Conservation (phyloP, 2,329 filamentous ascomycete species). For the Exophiala bonariae region DNA sequence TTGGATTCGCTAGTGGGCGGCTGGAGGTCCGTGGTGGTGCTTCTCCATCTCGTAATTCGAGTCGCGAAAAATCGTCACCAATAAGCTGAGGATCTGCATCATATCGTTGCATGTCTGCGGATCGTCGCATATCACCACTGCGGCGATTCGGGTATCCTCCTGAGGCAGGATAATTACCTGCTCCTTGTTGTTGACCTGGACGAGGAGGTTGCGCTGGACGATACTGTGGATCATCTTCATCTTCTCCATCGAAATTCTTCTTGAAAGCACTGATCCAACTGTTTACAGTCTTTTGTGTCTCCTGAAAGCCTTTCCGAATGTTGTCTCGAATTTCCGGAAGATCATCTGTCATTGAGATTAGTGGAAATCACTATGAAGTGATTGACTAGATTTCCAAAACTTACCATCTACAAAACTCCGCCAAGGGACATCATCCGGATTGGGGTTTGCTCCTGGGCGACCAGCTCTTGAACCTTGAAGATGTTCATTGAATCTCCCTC, state of each 20-base stretch:
- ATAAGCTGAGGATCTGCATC: conserved; percentile 91
- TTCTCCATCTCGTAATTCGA: conserved; percentile 64
- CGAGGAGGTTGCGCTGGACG: conserved; percentile 32
- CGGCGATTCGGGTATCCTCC: conserved; percentile 47
- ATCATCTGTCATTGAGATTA: conserved; percentile 61
- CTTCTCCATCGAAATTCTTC: conserved; percentile 90
- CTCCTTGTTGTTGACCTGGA: conserved; percentile 38
- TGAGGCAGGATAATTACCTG: conserved; percentile 16
- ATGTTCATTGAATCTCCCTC: conserved; percentile 31
- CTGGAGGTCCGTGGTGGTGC: conserved; percentile 57
- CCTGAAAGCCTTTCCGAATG: conserved; percentile 87
- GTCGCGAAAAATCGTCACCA: conserved; percentile 77
- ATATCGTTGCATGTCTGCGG: conserved; percentile 86
- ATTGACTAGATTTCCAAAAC: conserved; percentile 17
- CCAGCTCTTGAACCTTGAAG: conserved; percentile 30
- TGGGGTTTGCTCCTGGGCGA: conserved; percentile 38
- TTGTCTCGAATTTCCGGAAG: conserved; percentile 91
- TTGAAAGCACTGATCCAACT: conserved; percentile 87
- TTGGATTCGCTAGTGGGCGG: conserved; percentile 71
- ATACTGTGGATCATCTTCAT: conserved; percentile 63
- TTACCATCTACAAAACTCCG: conserved; percentile 80
- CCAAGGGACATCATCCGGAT: conserved; percentile 53
- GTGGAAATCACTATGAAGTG: conserved; percentile 10
- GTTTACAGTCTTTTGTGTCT: conserved; percentile 92
- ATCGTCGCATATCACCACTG: conserved; percentile 67